Evolutionary conservation across 139 green algal species (phyloP), one percentile per base, ranked within the genome.

Genomic region (Bryopsis sp.): DNA sequence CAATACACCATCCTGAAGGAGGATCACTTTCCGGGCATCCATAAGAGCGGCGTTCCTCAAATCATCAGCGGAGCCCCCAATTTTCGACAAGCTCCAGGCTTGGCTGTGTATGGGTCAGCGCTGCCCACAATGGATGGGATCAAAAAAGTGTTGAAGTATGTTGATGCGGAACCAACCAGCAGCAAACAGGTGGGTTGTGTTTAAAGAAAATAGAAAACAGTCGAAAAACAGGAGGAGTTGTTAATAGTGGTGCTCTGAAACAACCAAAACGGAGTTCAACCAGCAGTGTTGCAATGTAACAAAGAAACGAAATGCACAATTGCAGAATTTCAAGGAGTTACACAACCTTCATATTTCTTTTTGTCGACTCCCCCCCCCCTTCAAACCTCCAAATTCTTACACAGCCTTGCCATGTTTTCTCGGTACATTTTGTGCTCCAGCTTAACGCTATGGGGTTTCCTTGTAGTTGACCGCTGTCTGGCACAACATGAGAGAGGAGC

Each of bases 401-500:
- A n/a, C n/a, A n/a, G n/a, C n/a, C n/a, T n/a, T 7, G 11, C 8
- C 7, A 31, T 64, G 57, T 64, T 8, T 64, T 8, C 57, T 47
- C 36, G 31, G 38, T 28, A 8, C 8, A 64, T 8, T 64, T 8
- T 32, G 5, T 64, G 5, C 47, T 50, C 64, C 69, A 66, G 47
- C 39, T 3, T 66, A 37, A n/a, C n/a, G n/a, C n/a, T n/a, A n/a
- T n/a, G n/a, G n/a, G n/a, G n/a, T n/a, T n/a, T n/a, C n/a, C n/a
- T n/a, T n/a, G n/a, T n/a, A n/a, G n/a, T n/a, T n/a, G n/a, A n/a
- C n/a, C 37, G 79, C 79, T 31, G 64, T 92, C 67, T 97, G 92
- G 92, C 79, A 91, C 81, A 95, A 97, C 85, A 92, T 97, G 89
- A 72, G 92, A 2, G 92, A 97, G 83, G 92, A 97, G 85, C 85